Evolutionary conservation across 2,329 filamentous ascomycete genomes (phyloP).

Genomic region (Tympanopsis confertula): DNA sequence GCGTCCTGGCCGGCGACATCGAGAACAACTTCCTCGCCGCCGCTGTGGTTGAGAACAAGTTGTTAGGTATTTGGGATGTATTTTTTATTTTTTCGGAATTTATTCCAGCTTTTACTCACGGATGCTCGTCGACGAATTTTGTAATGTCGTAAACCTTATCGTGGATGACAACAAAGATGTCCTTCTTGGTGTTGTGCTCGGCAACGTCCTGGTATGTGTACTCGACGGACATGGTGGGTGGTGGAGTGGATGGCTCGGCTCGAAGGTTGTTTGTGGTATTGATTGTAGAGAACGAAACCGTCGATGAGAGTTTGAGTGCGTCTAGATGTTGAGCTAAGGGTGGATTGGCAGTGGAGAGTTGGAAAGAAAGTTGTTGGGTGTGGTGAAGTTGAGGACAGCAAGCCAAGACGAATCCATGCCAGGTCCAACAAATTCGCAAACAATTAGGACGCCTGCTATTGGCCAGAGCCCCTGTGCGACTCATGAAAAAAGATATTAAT

Average conservation of each 20-base stretch:
- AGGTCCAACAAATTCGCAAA: no score
- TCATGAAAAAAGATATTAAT: no score
- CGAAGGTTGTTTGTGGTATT: not conserved
- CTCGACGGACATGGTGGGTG: constrained; percentile 36
- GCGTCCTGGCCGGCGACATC: constrained; percentile 93
- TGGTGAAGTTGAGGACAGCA: not conserved
- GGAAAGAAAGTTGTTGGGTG: not conserved
- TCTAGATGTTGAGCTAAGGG: no score
- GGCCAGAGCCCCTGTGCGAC: no score
- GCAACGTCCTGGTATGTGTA: constrained; percentile 74
- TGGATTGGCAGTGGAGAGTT: not conserved
- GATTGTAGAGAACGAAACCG: not conserved
- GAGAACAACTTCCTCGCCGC: constrained; percentile 94
- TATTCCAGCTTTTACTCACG: constrained; percentile 41
- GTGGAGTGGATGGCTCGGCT: constrained; percentile 2
- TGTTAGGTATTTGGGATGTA: constrained; percentile 11
- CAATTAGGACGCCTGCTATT: no score
- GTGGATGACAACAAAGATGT: constrained; percentile 82
- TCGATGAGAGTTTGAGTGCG: not conserved
- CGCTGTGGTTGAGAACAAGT: constrained; percentile 38
- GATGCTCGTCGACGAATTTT: constrained; percentile 94
- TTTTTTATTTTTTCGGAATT: not conserved
- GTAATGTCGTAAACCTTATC: constrained; percentile 89
- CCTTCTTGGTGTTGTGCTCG: constrained; percentile 85
- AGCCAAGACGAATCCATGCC: no score